Conservation (phyloP, 2,329 filamentous ascomycete species). For the Thermoascus crustaceus region DNA sequence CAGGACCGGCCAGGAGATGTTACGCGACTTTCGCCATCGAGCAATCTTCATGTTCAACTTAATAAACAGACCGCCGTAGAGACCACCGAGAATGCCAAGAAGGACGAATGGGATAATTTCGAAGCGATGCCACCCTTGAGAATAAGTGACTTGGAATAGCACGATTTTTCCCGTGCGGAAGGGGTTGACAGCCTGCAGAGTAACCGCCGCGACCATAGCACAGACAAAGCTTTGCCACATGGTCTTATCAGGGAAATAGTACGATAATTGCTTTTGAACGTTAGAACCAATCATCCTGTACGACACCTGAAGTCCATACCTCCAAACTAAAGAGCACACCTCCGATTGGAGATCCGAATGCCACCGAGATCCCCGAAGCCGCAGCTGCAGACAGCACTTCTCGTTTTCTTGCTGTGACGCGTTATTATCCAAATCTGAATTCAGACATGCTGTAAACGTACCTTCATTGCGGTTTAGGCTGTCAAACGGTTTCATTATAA, state of each 20-base stretch:
- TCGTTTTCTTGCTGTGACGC: slow-evolving; percentile 66
- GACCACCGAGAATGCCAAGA: slow-evolving; percentile 80
- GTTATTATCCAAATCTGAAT: slow-evolving; percentile 8
- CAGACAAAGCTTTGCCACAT: slow-evolving; percentile 99
- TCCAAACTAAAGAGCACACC: slow-evolving; percentile 95
- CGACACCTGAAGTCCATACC: slow-evolving; percentile 34
- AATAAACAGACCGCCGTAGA: slow-evolving; percentile 93
- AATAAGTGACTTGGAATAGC: slow-evolving; percentile 91
- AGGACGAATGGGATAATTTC: slow-evolving; percentile 82
- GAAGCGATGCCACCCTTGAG: slow-evolving; percentile 85
- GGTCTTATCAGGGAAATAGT: slow-evolving; percentile 97
- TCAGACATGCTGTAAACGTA: slow-evolving; percentile 24
- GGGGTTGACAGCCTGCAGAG: slow-evolving; percentile 84
- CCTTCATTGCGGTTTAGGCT: slow-evolving; percentile 81
- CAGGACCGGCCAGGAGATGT: slow-evolving; percentile 63
- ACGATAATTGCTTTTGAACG: slow-evolving; percentile 66
- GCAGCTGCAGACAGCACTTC: slow-evolving; percentile 90
- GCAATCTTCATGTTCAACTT: slow-evolving; percentile 85
- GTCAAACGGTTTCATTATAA: slow-evolving; percentile 83
- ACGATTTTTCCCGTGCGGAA: slow-evolving; percentile 94
- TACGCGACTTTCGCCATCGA: slow-evolving; percentile 64
- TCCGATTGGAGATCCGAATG: slow-evolving; percentile 88
- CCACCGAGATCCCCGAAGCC: slow-evolving; percentile 85
- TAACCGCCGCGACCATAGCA: slow-evolving; percentile 95
- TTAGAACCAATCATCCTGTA: slow-evolving; percentile 3